Percentiles rank a stretch among this genome's conserved stretches.
These are phyloP conservation scores for Yamadazyma friedrichii DNA, from an alignment of 1,139 yeast species.

Conservation along the genomic window DNA sequence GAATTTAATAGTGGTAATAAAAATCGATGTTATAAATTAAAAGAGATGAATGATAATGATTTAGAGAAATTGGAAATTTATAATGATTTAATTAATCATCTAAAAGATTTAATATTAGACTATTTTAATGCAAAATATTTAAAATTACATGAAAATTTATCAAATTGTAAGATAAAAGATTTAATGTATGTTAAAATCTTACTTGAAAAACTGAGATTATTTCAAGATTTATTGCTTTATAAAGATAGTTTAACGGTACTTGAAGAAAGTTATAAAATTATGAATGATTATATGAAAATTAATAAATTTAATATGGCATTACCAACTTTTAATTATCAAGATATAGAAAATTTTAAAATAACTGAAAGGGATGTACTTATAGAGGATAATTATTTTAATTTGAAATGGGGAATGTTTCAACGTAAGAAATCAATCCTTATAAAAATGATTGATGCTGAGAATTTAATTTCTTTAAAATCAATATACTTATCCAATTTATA, in stretches of 20 bases:
- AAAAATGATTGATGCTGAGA: slow-evolving; percentile 27
- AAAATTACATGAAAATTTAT: slow-evolving; percentile 18
- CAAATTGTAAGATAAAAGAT: slow-evolving; percentile 7
- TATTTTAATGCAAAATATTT: slow-evolving; percentile 56
- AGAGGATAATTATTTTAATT: slow-evolving; percentile 25
- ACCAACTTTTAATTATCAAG: slow-evolving; percentile 14
- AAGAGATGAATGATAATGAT: slow-evolving; percentile 34
- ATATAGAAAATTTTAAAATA: slow-evolving; percentile 10
- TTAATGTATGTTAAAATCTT: slow-evolving; percentile 13
- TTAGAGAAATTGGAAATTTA: slow-evolving; percentile 47
- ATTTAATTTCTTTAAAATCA: slow-evolving; percentile 32
- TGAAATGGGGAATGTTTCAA: slow-evolving; percentile 28
- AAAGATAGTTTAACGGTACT: slow-evolving; percentile 58
- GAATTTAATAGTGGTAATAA: slow-evolving; percentile 19
- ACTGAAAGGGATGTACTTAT: slow-evolving; percentile 14
- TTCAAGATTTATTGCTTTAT: slow-evolving; percentile 50
- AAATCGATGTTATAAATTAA: slow-evolving; percentile 16
- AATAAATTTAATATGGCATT: slow-evolving; percentile 13
- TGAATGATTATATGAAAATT: slow-evolving; percentile 24
- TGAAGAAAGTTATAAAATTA: slow-evolving; percentile 35
- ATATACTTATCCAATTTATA: slow-evolving; percentile 31
- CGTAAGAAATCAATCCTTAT: slow-evolving; percentile 23
- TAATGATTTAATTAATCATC: slow-evolving; percentile 40
- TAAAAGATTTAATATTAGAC: slow-evolving; percentile 54
- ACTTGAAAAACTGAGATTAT: slow-evolving; percentile 27